Percentiles rank a stretch among this genome's conserved stretches.
phyloP scores from a whole-genome alignment of 805 yeast genomes.

The Scheffersomyces coipomensis region DNA sequence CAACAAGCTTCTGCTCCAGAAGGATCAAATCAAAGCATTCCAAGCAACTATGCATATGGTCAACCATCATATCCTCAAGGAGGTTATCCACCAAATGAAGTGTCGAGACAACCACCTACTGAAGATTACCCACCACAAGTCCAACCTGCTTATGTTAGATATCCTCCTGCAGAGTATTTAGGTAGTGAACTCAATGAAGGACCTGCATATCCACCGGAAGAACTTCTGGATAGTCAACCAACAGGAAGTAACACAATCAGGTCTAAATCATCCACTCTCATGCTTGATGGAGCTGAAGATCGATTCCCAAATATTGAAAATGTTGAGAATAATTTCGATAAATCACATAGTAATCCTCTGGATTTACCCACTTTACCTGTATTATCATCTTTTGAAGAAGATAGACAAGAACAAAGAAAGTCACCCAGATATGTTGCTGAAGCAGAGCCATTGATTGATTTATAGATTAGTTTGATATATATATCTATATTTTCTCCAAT shows the following conservation, averaged over 20 bases:
- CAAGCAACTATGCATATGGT: neutral
- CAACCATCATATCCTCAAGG: neutral
- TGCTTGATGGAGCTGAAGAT: slow-evolving; percentile 9
- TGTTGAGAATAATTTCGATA: slow-evolving; percentile 6
- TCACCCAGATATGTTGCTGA: slow-evolving; percentile 16
- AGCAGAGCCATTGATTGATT: slow-evolving; percentile 43
- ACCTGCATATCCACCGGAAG: slow-evolving; percentile 9
- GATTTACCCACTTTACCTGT: slow-evolving; percentile 9
- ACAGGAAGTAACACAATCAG: slow-evolving; percentile 1
- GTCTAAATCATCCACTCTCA: slow-evolving; percentile 8
- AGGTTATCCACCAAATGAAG: neutral
- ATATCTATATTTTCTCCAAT: slow-evolving; percentile 97
- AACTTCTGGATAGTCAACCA: neutral
- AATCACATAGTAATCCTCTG: neutral
- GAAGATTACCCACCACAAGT: neutral
- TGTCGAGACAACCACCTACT: neutral
- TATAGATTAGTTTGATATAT: too few relatives aligned
- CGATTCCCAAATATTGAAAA: slow-evolving; percentile 10
- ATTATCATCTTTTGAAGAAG: slow-evolving; percentile 4
- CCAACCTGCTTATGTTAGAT: neutral
- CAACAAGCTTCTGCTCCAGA: neutral
- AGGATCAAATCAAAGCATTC: neutral
- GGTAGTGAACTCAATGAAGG: slow-evolving; percentile 1
- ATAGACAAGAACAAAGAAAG: slow-evolving; percentile 3
- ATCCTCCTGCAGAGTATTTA: neutral